Evolutionary conservation across 1,284 basidiomycete species (phyloP), one percentile per base, ranked within the genome.

Genomic region (Sporisorium iseilematis-ciliati): DNA sequence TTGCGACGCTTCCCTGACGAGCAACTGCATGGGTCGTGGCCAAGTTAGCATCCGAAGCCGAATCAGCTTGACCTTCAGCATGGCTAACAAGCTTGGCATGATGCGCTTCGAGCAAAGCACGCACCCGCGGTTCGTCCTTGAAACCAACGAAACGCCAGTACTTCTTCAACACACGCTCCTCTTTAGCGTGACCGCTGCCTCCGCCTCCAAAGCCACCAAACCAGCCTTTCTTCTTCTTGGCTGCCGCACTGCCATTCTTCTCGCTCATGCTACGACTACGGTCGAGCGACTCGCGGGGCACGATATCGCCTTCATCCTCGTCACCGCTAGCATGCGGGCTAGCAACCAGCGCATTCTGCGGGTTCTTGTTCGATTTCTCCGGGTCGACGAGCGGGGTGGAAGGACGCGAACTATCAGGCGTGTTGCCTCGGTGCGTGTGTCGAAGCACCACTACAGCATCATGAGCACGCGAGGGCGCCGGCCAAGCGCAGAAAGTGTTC

Each of bases 141-240:
- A 85, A 84, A 0, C 86, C 86, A 8, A 87, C 67, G 63, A 86
- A 87, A 12, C 86, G 81, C 86, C 86, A 87, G 69, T 86, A 85
- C 41, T 77, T 69, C 25, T 78, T 77, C 21, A 80, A 67, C 53
- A 83, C 55, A 29, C 86, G 69, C 57, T 80, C 82, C 50, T 84
- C 82, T 59, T 82, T 82, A 10, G 48, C 41, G 12, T 46, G 57
- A 12, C 55, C 57, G 59, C 66, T 64, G 23, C 51, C 48, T 16
- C 71, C 61, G 20, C 53, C 53, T 12, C 70, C 67, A 26, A 82
- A 60, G 12, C 73, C 67, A 14, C 77, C 57, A 35, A 84, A 72
- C 82, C 80, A 83, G 41, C 76, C 65, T 49, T 80, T 79, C 56
- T 80, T 76, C 64, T 65, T 64, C 55, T 61, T 67, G 20, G 42